phyloP scores from a whole-genome alignment of 2,329 filamentous ascomycete species.

The Botrytis paeoniae region DNA sequence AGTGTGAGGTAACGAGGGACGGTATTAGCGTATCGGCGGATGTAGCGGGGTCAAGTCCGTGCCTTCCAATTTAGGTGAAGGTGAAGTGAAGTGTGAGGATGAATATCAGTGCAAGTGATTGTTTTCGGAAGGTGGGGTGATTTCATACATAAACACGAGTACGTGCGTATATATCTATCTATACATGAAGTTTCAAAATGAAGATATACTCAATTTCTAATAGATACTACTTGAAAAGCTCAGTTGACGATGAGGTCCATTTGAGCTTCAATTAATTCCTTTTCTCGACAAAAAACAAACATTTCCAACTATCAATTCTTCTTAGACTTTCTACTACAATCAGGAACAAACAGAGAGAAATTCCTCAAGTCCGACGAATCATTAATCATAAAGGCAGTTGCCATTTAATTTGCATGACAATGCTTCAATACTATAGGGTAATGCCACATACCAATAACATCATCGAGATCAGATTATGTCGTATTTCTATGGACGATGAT shows the following conservation, averaged over 20 bases:
- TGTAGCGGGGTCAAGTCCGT: neutral
- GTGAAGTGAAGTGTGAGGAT: too few relatives aligned
- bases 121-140: neutral
- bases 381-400: neutral
- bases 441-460: neutral
- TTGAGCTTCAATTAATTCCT: neutral
- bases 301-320: neutral
- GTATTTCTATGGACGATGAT: neutral
- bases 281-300: neutral
- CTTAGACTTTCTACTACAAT: neutral
- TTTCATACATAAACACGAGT: neutral
- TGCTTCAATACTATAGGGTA: neutral
- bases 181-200: neutral
- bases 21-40: neutral
- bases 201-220: neutral
- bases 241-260: neutral
- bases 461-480: constrained; percentile 5
- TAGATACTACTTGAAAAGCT: neutral
- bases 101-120: neutral
- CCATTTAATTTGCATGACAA: neutral
- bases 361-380: neutral
- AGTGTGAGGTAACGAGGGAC: neutral
- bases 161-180: neutral
- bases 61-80: neutral
- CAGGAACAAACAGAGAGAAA: neutral